Evolutionary conservation across 192 early-diverging fungal genomes (phyloP).

Genomic region (Linnemannia zychae): DNA sequence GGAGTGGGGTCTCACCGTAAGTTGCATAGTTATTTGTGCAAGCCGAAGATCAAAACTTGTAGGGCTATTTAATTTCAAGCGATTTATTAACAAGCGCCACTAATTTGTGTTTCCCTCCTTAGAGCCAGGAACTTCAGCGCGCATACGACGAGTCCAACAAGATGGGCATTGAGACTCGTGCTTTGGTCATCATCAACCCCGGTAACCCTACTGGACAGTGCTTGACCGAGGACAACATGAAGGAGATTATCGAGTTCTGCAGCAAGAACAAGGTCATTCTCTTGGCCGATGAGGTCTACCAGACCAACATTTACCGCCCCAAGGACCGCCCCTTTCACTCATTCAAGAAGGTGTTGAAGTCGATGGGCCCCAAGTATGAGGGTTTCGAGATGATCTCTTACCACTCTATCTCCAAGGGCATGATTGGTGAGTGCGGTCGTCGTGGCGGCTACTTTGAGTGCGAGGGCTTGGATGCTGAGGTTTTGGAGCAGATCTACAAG

Average conservation of each 20-base stretch:
- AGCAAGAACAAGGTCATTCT: conserved; percentile 85
- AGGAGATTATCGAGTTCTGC: conserved; percentile 92
- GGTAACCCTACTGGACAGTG: conserved; percentile 98
- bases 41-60: too few relatives aligned
- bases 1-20: conserved; percentile 84
- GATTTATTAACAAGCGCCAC: neutral
- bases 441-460: conserved; percentile 99
- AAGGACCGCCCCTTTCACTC: conserved; percentile 90
- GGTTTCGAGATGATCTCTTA: conserved; percentile 94
- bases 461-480: conserved; percentile 77
- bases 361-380: conserved; percentile 78
- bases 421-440: conserved; percentile 98
- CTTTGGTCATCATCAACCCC: conserved; percentile 97
- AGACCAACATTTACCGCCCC: conserved; percentile 93
- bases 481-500: conserved; percentile 94
- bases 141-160: conserved; percentile 74
- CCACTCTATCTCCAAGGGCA: conserved; percentile 97
- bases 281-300: conserved; percentile 98
- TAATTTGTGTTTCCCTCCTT: neutral
- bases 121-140: conserved; percentile 69
- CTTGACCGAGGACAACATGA: conserved; percentile 86
- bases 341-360: conserved; percentile 94
- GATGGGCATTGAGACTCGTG: conserved; percentile 89
- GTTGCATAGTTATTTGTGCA: neutral
- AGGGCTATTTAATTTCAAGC: neutral